These are phyloP conservation scores for Zygotorulaspora chibaensis DNA, from an alignment of 805 yeast genomes.

Conservation along the genomic window DNA sequence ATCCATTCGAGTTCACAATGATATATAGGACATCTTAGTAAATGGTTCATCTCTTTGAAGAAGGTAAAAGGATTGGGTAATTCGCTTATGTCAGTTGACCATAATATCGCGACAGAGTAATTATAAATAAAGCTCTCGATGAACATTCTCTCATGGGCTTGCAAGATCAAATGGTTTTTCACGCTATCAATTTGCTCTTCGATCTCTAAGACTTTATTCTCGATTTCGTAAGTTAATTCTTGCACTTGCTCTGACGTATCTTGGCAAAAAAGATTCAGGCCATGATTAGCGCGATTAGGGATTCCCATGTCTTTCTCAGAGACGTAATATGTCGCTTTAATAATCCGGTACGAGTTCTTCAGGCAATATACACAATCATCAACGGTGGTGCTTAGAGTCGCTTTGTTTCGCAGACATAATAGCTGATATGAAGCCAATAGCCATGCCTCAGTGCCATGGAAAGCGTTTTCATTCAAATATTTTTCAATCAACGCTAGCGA, in stretches of 20 bases:
- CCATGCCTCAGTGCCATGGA: constrained; percentile 38
- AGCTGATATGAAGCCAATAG: constrained; percentile 38
- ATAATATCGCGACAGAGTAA: constrained; percentile 38
- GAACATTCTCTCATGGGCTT: constrained; percentile 36
- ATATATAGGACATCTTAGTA: constrained; percentile 37
- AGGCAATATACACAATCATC: constrained; percentile 35
- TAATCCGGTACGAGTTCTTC: constrained; percentile 36
- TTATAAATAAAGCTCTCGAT: constrained; percentile 44
- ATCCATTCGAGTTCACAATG: constrained; percentile 40
- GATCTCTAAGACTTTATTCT: constrained; percentile 8
- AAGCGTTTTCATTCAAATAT: constrained; percentile 22
- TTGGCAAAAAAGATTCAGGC: neutral
- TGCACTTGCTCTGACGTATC: constrained; percentile 6
- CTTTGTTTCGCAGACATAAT: constrained; percentile 39
- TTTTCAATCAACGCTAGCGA: constrained; percentile 22
- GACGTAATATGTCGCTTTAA: constrained; percentile 27
- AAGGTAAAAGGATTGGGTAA: constrained; percentile 43
- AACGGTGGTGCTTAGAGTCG: constrained; percentile 26
- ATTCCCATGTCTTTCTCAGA: neutral
- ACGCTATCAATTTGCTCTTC: constrained; percentile 4
- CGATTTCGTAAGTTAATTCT: constrained; percentile 13
- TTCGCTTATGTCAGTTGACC: constrained; percentile 32
- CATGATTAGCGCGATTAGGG: neutral
- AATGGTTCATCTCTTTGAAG: constrained; percentile 33
- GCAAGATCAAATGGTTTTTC: constrained; percentile 7